phyloP scores from a whole-genome alignment of 1,284 basidiomycete genomes.

The Phylloporus sp. region DNA sequence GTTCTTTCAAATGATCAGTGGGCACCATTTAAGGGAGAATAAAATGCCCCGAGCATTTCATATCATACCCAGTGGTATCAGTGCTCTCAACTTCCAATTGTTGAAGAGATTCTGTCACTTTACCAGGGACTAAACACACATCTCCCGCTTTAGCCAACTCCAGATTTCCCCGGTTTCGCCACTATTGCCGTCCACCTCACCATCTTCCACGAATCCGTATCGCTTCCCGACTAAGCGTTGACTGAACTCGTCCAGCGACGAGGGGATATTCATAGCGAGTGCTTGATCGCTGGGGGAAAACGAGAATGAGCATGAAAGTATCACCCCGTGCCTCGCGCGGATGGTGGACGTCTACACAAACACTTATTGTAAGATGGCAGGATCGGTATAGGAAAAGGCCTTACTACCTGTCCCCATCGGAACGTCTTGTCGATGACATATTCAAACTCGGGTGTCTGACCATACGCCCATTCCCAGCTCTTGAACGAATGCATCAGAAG shows the following conservation, averaged over 20 bases:
- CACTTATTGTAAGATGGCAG: neutral
- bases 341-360: slow-evolving; percentile 42
- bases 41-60: neutral
- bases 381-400: slow-evolving; percentile 33
- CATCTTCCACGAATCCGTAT: slow-evolving; percentile 57
- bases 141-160: slow-evolving; percentile 33
- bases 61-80: too few relatives aligned
- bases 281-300: slow-evolving; percentile 31
- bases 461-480: slow-evolving; percentile 94
- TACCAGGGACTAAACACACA: slow-evolving; percentile 19
- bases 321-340: slow-evolving; percentile 67
- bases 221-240: slow-evolving; percentile 48
- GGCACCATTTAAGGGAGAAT: neutral
- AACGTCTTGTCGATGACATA: slow-evolving; percentile 61
- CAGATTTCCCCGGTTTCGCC: slow-evolving; percentile 23
- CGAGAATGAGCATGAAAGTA: slow-evolving; percentile 57
- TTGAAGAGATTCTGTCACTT: neutral
- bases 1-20: neutral
- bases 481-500: slow-evolving; percentile 40
- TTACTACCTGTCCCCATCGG: slow-evolving; percentile 67
- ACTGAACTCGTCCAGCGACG: slow-evolving; percentile 37
- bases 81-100: too few relatives aligned
- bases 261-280: slow-evolving; percentile 8
- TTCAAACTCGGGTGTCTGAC: slow-evolving; percentile 94
- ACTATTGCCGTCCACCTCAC: slow-evolving; percentile 16